A percentile compares a stretch with the other conserved stretches of the same genome.
phyloP scores from a whole-genome alignment of 1,139 yeast genomes.

The Taphrina confusa region DNA sequence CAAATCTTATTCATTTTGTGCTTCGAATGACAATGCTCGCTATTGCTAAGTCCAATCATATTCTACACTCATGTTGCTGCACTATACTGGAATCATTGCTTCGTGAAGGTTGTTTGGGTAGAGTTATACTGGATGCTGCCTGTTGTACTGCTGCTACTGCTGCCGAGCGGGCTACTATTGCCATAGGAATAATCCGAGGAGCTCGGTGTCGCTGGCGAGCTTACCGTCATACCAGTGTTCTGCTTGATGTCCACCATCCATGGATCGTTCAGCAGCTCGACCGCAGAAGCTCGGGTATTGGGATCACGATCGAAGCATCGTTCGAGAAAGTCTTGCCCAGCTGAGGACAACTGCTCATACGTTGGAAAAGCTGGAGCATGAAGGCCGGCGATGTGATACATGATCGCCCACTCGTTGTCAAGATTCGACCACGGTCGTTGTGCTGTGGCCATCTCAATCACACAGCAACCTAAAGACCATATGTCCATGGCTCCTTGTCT shows the following conservation, averaged over 20 bases:
- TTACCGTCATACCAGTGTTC: constrained; percentile 60
- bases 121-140: background rate
- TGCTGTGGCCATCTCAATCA: constrained; percentile 83
- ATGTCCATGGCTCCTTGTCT: constrained; percentile 66
- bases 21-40: too few species aligned
- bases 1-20: too few species aligned
- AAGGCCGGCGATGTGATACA: constrained; percentile 98
- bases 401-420: constrained; percentile 97
- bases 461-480: constrained; percentile 88
- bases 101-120: too few species aligned
- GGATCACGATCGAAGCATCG: constrained; percentile 86
- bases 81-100: too few species aligned
- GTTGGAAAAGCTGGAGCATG: constrained; percentile 85
- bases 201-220: constrained; percentile 13
- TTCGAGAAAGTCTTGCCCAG: constrained; percentile 69
- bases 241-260: constrained; percentile 73
- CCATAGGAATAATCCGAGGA: constrained; percentile 3
- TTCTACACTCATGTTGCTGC: too few species aligned
- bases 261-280: constrained; percentile 81
- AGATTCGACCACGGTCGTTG: constrained; percentile 64
- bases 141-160: background rate
- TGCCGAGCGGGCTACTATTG: constrained; percentile 4
- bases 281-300: constrained; percentile 73
- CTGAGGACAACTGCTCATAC: constrained; percentile 70
- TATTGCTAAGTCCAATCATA: too few species aligned